Conservation (phyloP, 2,329 filamentous ascomycete genomes). For the Teratosphaeria gauchensis region DNA sequence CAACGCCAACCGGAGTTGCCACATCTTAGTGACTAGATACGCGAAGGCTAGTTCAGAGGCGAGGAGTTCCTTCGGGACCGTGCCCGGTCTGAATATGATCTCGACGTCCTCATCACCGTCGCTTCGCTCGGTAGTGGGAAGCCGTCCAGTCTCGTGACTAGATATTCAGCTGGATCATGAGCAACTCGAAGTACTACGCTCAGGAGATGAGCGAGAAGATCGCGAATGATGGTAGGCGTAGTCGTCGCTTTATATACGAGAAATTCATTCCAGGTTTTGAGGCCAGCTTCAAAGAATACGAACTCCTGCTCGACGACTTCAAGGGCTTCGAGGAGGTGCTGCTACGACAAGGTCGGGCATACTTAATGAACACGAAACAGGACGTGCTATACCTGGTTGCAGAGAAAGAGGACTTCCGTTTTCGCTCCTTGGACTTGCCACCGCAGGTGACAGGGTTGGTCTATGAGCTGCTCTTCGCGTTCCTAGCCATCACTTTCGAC, state of each 20-base stretch:
- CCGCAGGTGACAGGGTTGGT: conserved; percentile 1
- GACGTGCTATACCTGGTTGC: neutral
- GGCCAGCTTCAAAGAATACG: neutral
- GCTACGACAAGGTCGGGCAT: neutral
- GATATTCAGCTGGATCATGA: neutral
- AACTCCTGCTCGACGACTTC: too few species aligned
- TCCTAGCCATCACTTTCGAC: neutral
- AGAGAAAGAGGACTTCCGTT: neutral
- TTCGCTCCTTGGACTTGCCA: conserved; percentile 1
- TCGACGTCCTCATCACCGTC: conserved; percentile 4
- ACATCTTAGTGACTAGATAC: too few species aligned
- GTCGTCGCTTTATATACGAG: neutral
- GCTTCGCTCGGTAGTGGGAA: conserved; percentile 1
- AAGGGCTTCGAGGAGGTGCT: neutral
- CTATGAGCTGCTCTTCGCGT: conserved; percentile 3
- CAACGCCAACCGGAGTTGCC: too few species aligned
- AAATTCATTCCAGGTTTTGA: neutral
- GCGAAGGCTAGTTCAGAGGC: too few species aligned
- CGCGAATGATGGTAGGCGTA: neutral
- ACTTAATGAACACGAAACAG: neutral
- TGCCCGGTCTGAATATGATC: too few species aligned
- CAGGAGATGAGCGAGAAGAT: neutral
- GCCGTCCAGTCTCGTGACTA: neutral
- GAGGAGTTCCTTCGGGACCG: too few species aligned
- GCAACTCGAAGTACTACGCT: neutral